Evolutionary conservation across 192 early-diverging fungal species (phyloP).

Genomic region (Funneliformis geosporum): DNA sequence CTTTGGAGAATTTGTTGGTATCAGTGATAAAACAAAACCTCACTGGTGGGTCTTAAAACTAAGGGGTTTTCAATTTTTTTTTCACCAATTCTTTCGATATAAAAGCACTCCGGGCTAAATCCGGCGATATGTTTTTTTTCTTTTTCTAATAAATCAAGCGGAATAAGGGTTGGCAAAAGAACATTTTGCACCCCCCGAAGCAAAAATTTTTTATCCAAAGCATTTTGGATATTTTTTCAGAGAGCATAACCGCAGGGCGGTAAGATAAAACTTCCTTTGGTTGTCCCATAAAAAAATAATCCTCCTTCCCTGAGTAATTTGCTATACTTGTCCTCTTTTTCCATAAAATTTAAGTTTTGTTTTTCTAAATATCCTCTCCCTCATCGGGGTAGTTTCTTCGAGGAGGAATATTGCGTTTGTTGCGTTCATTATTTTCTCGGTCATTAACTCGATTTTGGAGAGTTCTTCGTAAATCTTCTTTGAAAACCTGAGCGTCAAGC

Average conservation of each 20-base stretch:
- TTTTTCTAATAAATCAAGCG: constrained; percentile 13
- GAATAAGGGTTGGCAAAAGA: constrained; percentile 17
- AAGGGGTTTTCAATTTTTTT: constrained; percentile 1
- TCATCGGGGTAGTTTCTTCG: too few relatives aligned
- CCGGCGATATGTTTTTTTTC: constrained; percentile 20
- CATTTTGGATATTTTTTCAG: constrained; percentile 14
- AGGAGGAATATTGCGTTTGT: too few relatives aligned
- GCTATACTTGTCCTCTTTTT: neutral
- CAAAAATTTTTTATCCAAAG: neutral
- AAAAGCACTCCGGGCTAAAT: constrained; percentile 15
- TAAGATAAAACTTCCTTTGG: constrained; percentile 21
- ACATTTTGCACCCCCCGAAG: neutral
- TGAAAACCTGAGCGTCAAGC: neutral
- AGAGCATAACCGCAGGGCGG: neutral
- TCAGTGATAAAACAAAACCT: constrained; percentile 23
- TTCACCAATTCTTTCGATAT: constrained; percentile 3
- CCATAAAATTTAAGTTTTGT: too few relatives aligned
- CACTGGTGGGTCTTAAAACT: constrained; percentile 25
- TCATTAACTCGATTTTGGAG: neutral
- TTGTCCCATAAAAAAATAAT: neutral
- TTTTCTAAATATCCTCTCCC: too few relatives aligned
- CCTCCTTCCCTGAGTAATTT: neutral
- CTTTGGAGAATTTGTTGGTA: constrained; percentile 2
- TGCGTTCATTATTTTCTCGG: too few relatives aligned
- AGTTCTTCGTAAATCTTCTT: neutral